Evolutionary conservation across 2,329 filamentous ascomycete genomes (phyloP).

Genomic region (Trichoderma aggressivum): DNA sequence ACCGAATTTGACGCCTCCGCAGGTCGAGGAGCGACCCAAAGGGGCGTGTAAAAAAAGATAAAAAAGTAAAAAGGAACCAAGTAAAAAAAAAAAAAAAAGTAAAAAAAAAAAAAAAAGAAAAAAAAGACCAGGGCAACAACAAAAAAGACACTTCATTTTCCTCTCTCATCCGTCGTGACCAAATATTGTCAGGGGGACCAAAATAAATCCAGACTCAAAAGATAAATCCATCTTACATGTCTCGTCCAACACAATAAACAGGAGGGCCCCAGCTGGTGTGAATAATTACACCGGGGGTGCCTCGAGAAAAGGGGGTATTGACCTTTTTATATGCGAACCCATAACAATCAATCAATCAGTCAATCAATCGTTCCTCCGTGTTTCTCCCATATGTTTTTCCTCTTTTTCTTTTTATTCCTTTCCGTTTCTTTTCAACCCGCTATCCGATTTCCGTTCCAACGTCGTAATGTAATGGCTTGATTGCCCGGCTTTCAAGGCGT

Average conservation of each 20-base stretch:
- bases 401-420: background rate
- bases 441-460: background rate
- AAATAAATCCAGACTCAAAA: background rate
- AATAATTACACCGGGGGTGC: background rate
- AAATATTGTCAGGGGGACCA: background rate
- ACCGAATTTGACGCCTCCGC: background rate
- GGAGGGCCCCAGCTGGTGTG: background rate
- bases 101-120: background rate
- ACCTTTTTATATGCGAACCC: slow-evolving; percentile 15
- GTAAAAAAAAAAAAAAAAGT: background rate
- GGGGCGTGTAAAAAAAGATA: background rate
- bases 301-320: slow-evolving; percentile 15
- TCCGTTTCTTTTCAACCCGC: background rate
- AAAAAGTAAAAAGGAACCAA: background rate
- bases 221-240: slow-evolving; percentile 11
- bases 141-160: background rate
- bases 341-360: slow-evolving; percentile 3
- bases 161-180: slow-evolving; percentile 3
- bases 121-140: background rate
- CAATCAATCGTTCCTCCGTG: slow-evolving; percentile 13
- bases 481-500: slow-evolving; percentile 49
- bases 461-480: background rate
- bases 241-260: slow-evolving; percentile 11
- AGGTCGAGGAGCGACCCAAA: background rate
- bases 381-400: background rate